Conservation (phyloP, 78 protist species). For the Dictyostelium discoideum region DNA sequence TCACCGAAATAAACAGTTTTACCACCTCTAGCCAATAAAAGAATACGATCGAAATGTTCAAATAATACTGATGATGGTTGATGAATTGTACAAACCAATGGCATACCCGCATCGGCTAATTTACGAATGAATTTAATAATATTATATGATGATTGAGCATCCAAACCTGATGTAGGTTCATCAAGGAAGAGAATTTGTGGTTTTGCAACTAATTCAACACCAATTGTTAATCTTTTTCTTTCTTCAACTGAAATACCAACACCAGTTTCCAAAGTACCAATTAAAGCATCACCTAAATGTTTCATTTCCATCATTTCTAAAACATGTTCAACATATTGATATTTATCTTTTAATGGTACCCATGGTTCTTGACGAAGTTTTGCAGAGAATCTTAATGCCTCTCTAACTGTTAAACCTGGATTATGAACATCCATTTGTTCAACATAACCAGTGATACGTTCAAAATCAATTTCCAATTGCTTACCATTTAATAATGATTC, state of each 20-base stretch:
- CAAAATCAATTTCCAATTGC: slow-evolving; percentile 73
- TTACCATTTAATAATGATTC: slow-evolving; percentile 81
- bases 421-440: slow-evolving; percentile 85
- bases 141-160: slow-evolving; percentile 67
- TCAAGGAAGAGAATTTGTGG: slow-evolving; percentile 62
- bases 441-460: slow-evolving; percentile 83
- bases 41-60: slow-evolving; percentile 74
- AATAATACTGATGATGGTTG: slow-evolving; percentile 81
- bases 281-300: slow-evolving; percentile 82
- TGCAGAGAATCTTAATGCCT: slow-evolving; percentile 75
- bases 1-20: slow-evolving; percentile 82
- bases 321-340: slow-evolving; percentile 54
- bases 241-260: slow-evolving; percentile 84
- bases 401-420: slow-evolving; percentile 75
- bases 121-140: slow-evolving; percentile 65
- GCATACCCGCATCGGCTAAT: slow-evolving; percentile 81
- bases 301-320: slow-evolving; percentile 82
- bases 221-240: slow-evolving; percentile 79
- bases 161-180: slow-evolving; percentile 71
- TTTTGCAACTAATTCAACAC: slow-evolving; percentile 83
- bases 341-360: slow-evolving; percentile 54
- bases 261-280: slow-evolving; percentile 79
- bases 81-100: slow-evolving; percentile 81
- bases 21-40: slow-evolving; percentile 79
- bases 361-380: slow-evolving; percentile 59